Evolutionary conservation across 2,329 filamentous ascomycete genomes (phyloP), one percentile per base, ranked within the genome.

Genomic region (Ceratocystis colombiana): DNA sequence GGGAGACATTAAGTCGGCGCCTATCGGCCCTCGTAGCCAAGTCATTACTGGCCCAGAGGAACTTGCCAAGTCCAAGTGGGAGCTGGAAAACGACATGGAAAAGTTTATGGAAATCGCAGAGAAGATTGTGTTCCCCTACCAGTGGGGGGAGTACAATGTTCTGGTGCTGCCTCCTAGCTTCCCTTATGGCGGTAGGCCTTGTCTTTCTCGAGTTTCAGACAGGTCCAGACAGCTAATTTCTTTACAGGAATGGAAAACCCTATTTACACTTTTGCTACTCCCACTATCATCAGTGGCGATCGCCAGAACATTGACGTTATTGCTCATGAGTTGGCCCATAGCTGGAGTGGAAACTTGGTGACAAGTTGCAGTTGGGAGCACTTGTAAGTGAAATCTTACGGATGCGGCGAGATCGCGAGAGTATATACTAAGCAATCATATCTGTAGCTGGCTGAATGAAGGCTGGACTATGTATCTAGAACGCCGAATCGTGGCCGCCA

Each of bases 391-490:
- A 28, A 22, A 44, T 20, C 1, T 28, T 50, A 28, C 4, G 12
- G 2, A 53, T 53, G 48, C 10, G 12, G 12, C 41, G 30, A 20
- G 10, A 41, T 53, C 33, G 44, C 28, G 45, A 44, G 22, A 33
- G 15, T 15, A 45, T 3, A 50, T 62, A 48, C 62, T 65, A 57
- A 66, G 17, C 25, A 17, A n/a, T 22, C 6, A 53, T 33, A 64
- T 25, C 5, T 22, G 8, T 63, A 85, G 82, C 74, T 87, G 85
- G 85, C 73, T 87, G 66, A 87, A 87, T 68, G 84, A 88, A 72
- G 93, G 93, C 41, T 97, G 93, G 94, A 97, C 94, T 0, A 88
- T 88, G 22, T 99, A 99, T 72, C 82, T 97, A 4, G 94, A 99
- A 77, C 88, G 94, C 64, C 84, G 94, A 62, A 90, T 95, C 68